Conservation (phyloP, 768 basidiomycete genomes). For the Suillus hirtellus region DNA sequence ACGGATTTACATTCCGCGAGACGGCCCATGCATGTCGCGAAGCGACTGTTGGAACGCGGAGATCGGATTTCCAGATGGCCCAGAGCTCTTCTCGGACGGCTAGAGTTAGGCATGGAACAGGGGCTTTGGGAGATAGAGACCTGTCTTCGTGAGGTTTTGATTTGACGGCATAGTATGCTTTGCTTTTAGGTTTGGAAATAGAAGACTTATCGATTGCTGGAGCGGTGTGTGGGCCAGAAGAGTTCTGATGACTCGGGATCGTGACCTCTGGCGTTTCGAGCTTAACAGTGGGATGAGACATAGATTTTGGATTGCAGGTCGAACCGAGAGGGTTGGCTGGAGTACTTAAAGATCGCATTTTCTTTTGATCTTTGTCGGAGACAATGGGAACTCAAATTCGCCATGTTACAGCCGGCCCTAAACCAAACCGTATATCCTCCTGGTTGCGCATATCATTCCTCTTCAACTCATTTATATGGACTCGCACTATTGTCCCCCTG, state of each 20-base stretch:
- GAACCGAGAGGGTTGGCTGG: too few species aligned
- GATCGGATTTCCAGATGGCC: conserved; percentile 30
- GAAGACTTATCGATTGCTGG: neutral
- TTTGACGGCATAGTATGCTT: conserved; percentile 4
- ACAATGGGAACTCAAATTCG: neutral
- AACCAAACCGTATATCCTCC: neutral
- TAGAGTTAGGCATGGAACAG: neutral
- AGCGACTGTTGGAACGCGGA: conserved; percentile 28
- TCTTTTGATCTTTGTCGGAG: neutral
- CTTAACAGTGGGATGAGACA: too few species aligned
- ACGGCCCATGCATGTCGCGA: conserved; percentile 30
- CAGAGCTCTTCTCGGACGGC: conserved; percentile 27
- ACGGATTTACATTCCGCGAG: conserved; percentile 22
- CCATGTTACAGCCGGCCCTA: neutral
- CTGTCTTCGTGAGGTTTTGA: neutral
- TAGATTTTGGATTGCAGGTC: too few species aligned
- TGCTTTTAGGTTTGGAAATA: neutral
- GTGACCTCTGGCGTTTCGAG: neutral
- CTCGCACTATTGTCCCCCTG: conserved; percentile 41
- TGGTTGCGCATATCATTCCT: neutral
- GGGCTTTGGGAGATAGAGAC: neutral
- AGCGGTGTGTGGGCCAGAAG: neutral
- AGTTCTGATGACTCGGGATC: neutral
- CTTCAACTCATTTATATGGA: conserved; percentile 31
- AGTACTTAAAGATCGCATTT: too few species aligned